Evolutionary conservation across 2,329 filamentous ascomycete species (phyloP), one percentile per base, ranked within the genome.

Genomic region (Colletotrichum filicis): DNA sequence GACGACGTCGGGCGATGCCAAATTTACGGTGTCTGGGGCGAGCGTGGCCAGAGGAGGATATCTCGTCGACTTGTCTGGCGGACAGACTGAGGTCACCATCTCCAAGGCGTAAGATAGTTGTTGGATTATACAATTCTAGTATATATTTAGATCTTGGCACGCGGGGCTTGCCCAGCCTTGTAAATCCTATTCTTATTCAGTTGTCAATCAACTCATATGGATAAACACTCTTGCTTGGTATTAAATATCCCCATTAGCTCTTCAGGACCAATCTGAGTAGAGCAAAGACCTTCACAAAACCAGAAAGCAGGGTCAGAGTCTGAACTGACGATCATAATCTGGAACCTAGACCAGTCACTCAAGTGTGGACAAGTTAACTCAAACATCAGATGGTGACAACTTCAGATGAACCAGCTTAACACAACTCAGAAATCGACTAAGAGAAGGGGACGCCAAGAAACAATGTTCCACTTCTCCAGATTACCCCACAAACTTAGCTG

Each of bases 31-130:
- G 1, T 28, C 26, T 3, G 60, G 60, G 4, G 66, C 58, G 8
- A 9, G 53, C 3, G 11, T 37, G 42, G 32, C 16, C 3, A 65
- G 70, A 9, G 70, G 70, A 14, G 70, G 70, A 32, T 70, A 55
- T 46, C 9, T 70, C n/a, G 55, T 61, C 14, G 70, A 70, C 26
- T 56, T 73, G 32, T 70, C 70, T 3, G 9, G 53, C 26, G 70
- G 66, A 22, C 46, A 60, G 24, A 22, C 35, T 24, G 59, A 73
- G 8, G 22, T 73, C 6, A n/a, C 24, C 5, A 58, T 73, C 4
- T 42, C 71, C 2, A 66, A 52, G 56, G 26, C 16, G 1, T 56
- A n/a, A 26, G 28, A 4, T 19, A 0, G 19, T 19, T 2, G 1
- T 19, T 6, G 2, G 42, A 46, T n/a, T 49, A 11, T n/a, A n/a